Evolutionary conservation across 495 filamentous ascomycete genomes (phyloP).

Genomic region (Jackrogersella multiformis): DNA sequence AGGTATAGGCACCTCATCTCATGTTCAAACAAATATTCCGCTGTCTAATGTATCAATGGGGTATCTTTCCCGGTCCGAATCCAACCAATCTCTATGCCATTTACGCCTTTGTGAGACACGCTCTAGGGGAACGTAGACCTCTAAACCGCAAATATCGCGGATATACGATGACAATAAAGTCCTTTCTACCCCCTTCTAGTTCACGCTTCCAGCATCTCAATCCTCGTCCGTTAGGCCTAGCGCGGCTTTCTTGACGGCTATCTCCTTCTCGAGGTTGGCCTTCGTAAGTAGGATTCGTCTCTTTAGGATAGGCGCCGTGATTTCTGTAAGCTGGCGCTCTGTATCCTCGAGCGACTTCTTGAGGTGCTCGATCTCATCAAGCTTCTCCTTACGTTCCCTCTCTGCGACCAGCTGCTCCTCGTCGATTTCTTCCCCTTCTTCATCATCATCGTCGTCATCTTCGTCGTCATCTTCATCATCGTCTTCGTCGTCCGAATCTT

Average conservation of each 20-base stretch:
- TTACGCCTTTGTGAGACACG: background rate
- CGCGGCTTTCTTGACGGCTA: slow-evolving; percentile 65
- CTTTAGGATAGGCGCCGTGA: slow-evolving; percentile 59
- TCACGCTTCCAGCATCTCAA: slow-evolving; percentile 27
- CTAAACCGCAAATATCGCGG: background rate
- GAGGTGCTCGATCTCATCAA: slow-evolving; percentile 65
- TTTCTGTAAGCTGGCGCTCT: slow-evolving; percentile 49
- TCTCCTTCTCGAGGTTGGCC: slow-evolving; percentile 65
- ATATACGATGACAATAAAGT: background rate
- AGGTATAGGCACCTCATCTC: background rate
- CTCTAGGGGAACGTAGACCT: background rate
- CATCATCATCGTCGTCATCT: slow-evolving; percentile 59
- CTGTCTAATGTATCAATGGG: background rate
- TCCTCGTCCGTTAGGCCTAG: slow-evolving; percentile 60
- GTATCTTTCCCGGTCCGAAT: slow-evolving; percentile 14
- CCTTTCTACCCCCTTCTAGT: background rate
- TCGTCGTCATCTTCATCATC: slow-evolving; percentile 55
- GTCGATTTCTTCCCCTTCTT: slow-evolving; percentile 57
- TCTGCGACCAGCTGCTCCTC: slow-evolving; percentile 53
- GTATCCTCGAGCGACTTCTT: slow-evolving; percentile 53
- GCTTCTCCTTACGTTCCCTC: slow-evolving; percentile 53
- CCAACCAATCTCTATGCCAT: background rate
- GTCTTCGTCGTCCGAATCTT: slow-evolving; percentile 58
- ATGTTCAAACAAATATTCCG: too few relatives aligned
- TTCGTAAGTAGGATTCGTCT: slow-evolving; percentile 54